A percentile compares a stretch with the other conserved stretches of the same genome.
Conservation (phyloP, 306 rosid genomes). For the Ormosia emarginata region DNA sequence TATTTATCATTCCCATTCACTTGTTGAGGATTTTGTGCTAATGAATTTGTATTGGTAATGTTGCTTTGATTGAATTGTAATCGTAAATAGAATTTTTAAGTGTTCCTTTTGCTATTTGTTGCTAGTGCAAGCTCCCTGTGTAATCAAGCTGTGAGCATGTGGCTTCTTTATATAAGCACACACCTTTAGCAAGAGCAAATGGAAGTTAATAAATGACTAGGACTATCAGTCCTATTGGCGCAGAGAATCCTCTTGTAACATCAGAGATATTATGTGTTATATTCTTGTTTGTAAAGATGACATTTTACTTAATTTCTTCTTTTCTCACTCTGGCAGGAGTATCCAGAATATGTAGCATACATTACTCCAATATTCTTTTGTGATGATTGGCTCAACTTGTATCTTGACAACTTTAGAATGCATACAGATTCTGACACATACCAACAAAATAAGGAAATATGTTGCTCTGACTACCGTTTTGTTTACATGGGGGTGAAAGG, state of each 20-base stretch:
- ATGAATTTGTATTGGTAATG: not conserved
- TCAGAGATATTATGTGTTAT: not conserved
- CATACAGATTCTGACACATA: slow-evolving; percentile 52
- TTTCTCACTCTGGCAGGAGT: slow-evolving; percentile 57
- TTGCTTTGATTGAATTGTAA: not conserved
- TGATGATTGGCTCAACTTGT: slow-evolving; percentile 94
- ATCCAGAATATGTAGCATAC: slow-evolving; percentile 77
- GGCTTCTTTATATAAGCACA: not conserved
- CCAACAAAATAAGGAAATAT: slow-evolving; percentile 58
- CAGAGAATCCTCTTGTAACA: not conserved
- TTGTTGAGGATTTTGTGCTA: not conserved
- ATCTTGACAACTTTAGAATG: slow-evolving; percentile 75
- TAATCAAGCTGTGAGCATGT: not conserved
- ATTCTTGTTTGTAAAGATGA: slow-evolving; percentile 9
- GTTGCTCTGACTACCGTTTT: slow-evolving; percentile 95
- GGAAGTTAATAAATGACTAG: not conserved
- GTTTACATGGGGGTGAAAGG: slow-evolving; percentile 93
- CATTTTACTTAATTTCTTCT: slow-evolving; percentile 23
- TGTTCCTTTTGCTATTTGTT: slow-evolving; percentile 1
- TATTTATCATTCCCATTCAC: not conserved
- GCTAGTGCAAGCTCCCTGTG: not conserved
- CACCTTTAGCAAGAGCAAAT: not conserved
- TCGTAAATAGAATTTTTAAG: not conserved
- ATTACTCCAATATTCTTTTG: slow-evolving; percentile 67
- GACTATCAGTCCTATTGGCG: not conserved